phyloP scores from a whole-genome alignment of 2,329 filamentous ascomycete species.

The Fusarium albosuccineum region DNA sequence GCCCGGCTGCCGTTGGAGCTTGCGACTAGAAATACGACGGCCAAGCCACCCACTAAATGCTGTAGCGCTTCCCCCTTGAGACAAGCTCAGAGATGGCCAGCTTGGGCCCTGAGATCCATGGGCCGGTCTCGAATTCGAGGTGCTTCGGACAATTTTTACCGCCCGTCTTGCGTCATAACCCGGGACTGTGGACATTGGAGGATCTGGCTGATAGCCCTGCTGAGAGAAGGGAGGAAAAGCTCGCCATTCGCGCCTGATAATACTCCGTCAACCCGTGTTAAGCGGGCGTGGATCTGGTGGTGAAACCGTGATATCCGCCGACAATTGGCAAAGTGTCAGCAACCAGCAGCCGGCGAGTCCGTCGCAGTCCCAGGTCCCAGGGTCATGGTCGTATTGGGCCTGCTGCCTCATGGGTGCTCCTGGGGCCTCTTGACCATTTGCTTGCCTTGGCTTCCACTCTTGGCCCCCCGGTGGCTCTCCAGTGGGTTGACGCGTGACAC shows the following conservation, averaged over 20 bases:
- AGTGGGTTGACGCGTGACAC: too few relatives aligned
- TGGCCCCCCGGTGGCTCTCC: conserved; percentile 21
- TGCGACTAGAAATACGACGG: conserved; percentile 21
- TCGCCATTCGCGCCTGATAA: conserved; percentile 23
- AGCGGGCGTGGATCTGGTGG: conserved; percentile 27
- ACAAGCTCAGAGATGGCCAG: conserved; percentile 21
- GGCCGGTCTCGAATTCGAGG: too few relatives aligned
- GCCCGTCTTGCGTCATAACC: conserved; percentile 17
- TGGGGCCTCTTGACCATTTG: conserved; percentile 3
- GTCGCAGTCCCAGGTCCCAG: conserved; percentile 21
- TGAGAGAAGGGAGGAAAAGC: neutral
- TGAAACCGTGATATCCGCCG: conserved; percentile 40
- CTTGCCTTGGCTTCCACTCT: conserved; percentile 11
- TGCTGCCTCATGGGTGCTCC: conserved; percentile 31
- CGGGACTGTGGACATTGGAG: conserved; percentile 7
- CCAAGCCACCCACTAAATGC: conserved; percentile 32
- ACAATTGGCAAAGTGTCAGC: conserved; percentile 19
- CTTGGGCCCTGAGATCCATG: conserved; percentile 3
- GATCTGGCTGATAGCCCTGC: conserved; percentile 1
- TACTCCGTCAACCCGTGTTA: conserved; percentile 17
- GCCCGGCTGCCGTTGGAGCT: conserved; percentile 24
- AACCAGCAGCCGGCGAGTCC: conserved; percentile 38
- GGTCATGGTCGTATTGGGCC: conserved; percentile 31
- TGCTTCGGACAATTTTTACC: conserved; percentile 24
- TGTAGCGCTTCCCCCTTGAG: conserved; percentile 23